Conservation (phyloP, 768 basidiomycete species). For the Suillus lakei region DNA sequence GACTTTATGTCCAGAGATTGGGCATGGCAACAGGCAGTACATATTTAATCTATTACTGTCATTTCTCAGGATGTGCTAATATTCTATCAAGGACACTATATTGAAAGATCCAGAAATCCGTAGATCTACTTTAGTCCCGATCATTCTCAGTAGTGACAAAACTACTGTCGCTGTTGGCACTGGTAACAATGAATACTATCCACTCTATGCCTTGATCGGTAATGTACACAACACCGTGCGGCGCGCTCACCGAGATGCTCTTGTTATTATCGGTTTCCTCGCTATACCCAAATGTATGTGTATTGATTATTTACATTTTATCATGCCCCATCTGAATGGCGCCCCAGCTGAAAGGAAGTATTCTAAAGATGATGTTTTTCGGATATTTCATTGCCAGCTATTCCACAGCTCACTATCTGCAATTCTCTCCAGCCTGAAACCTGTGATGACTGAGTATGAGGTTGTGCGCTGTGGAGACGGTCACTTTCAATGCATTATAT, state of each 20-base stretch:
- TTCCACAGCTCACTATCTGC: constrained; percentile 35
- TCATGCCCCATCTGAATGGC: no score
- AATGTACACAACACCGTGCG: constrained; percentile 19
- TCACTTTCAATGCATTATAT: constrained; percentile 34
- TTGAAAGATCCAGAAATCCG: constrained; percentile 10
- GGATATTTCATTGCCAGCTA: constrained; percentile 31
- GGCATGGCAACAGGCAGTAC: no score
- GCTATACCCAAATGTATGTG: constrained; percentile 9
- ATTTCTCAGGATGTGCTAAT: constrained; percentile 28
- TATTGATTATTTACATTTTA: no score
- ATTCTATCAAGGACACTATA: neutral
- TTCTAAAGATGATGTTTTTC: constrained; percentile 23
- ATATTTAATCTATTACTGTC: no score
- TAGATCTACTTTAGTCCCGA: constrained; percentile 21
- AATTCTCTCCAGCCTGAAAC: constrained; percentile 30
- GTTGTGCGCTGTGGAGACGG: constrained; percentile 35
- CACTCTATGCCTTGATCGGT: constrained; percentile 20
- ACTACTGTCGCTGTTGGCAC: constrained; percentile 28
- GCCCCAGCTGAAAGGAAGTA: neutral
- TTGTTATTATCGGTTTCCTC: constrained; percentile 7
- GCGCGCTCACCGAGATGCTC: constrained; percentile 2
- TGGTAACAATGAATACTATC: constrained; percentile 23
- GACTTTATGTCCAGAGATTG: no score
- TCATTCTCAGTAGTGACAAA: constrained; percentile 30
- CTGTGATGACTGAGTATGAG: constrained; percentile 31